These are phyloP conservation scores for Uncinocarpus reesii DNA, from an alignment of 2,329 filamentous ascomycete genomes.

Conservation along the genomic window DNA sequence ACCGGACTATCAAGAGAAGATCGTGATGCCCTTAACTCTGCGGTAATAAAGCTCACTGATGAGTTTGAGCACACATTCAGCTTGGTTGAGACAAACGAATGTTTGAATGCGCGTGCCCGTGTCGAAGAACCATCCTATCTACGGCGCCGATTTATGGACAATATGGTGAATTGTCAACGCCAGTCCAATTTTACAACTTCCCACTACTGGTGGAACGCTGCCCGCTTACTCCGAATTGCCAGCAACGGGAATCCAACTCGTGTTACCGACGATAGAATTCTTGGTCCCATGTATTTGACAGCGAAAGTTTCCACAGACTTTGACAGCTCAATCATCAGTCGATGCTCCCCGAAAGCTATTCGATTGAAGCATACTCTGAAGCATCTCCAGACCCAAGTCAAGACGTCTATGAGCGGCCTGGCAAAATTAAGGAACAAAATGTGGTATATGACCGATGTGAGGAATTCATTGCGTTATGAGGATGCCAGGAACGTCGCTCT, in stretches of 20 bases:
- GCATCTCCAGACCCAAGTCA: constrained; percentile 61
- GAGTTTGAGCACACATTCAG: constrained; percentile 62
- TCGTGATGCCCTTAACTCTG: constrained; percentile 69
- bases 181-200: constrained; percentile 74
- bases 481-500: constrained; percentile 76
- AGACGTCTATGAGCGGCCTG: constrained; percentile 62
- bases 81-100: constrained; percentile 9
- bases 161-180: constrained; percentile 64
- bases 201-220: constrained; percentile 74
- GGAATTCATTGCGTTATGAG: constrained; percentile 78
- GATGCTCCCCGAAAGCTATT: constrained; percentile 46
- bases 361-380: constrained; percentile 76
- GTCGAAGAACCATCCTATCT: constrained; percentile 21
- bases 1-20: constrained; percentile 52
- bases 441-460: constrained; percentile 95
- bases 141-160: constrained; percentile 47
- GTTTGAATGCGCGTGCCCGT: not conserved
- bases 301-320: constrained; percentile 27
- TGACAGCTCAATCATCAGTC: constrained; percentile 27
- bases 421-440: constrained; percentile 83
- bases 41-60: constrained; percentile 68
- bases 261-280: constrained; percentile 60
- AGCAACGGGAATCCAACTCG: constrained; percentile 45
- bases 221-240: constrained; percentile 57
- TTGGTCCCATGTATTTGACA: constrained; percentile 60